phyloP scores from a whole-genome alignment of 441 rosid genomes.

The Sinapis alba region DNA sequence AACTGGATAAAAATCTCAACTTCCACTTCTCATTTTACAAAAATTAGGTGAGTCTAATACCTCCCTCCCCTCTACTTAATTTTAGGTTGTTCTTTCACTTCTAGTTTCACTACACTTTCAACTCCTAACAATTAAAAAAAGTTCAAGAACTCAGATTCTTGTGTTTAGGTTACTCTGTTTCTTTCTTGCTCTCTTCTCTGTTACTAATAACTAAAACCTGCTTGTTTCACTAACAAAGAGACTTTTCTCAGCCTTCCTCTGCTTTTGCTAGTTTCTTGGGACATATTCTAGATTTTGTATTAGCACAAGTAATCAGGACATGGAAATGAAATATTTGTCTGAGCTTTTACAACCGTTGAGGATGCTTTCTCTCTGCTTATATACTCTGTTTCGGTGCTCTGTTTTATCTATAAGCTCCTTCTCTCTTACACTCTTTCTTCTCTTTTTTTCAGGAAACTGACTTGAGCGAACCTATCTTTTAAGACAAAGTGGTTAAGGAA shows the following conservation, averaged over 20 bases:
- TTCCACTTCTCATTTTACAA: conserved; percentile 8
- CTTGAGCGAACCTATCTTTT: neutral
- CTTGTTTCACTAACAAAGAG: neutral
- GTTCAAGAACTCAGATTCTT: conserved; percentile 20
- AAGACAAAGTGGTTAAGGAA: conserved; percentile 4
- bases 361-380: neutral
- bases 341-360: neutral
- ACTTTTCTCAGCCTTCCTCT: conserved; percentile 5
- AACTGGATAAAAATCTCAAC: conserved; percentile 18
- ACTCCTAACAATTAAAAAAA: neutral
- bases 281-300: neutral
- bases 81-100: neutral
- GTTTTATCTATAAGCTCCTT: neutral
- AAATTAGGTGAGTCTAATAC: conserved; percentile 22
- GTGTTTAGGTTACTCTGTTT: neutral
- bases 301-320: conserved; percentile 2
- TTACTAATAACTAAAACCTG: neutral
- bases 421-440: neutral
- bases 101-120: neutral
- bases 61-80: conserved; percentile 16
- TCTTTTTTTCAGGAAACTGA: conserved; percentile 17
- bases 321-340: neutral
- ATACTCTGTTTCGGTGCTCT: conserved; percentile 18
- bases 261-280: conserved; percentile 4
- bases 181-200: neutral